phyloP scores from a whole-genome alignment of 176 grass and related monocot genomes.

The Aegilops sharonensis region DNA sequence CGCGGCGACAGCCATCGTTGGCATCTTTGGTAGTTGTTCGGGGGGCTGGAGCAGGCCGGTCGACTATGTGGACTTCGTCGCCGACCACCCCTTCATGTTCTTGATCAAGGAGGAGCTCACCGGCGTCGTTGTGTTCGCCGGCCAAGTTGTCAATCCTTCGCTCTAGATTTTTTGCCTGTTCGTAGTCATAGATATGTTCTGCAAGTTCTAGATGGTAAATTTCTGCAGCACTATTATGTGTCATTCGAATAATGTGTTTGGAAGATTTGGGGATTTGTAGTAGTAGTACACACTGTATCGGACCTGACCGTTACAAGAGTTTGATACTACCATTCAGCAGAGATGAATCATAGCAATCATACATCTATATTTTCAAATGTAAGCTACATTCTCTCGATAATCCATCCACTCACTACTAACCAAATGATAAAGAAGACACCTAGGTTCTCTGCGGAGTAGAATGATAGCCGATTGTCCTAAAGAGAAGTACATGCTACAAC shows the following conservation, averaged over 20 bases:
- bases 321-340: not conserved
- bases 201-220: no score
- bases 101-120: slow-evolving; percentile 17
- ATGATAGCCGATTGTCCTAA: no score
- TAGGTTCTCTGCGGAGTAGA: no score
- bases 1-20: not conserved
- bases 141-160: not conserved
- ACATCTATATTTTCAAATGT: not conserved
- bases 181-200: no score
- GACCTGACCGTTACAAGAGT: no score
- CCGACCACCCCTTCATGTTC: slow-evolving; percentile 15
- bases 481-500: no score
- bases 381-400: not conserved
- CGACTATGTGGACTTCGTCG: not conserved
- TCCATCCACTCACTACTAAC: not conserved
- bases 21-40: not conserved
- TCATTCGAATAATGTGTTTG: no score
- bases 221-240: no score
- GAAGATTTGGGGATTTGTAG: no score
- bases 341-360: not conserved
- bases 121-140: not conserved
- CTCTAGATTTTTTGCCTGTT: not conserved
- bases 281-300: no score
- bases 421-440: no score
- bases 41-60: not conserved